A percentile compares a stretch with the other conserved stretches of the same genome.
phyloP scores from a whole-genome alignment of 257 asterid genomes.

The Solanum virginianum region DNA sequence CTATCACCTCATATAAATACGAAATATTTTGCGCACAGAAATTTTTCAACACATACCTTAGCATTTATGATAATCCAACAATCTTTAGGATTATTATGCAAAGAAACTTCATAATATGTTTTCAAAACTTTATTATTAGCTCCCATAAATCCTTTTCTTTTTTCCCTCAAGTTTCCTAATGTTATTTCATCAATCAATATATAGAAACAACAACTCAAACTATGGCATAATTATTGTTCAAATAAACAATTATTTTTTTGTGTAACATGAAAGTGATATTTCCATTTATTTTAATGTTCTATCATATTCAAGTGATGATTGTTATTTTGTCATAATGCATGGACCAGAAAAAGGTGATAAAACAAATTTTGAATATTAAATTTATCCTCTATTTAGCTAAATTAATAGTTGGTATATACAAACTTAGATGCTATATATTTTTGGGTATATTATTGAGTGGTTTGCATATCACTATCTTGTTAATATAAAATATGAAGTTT shows the following conservation, averaged over 20 bases:
- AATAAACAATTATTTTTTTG: background rate
- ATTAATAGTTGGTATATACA: background rate
- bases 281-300: background rate
- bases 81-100: slow-evolving; percentile 40
- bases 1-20: too few relatives aligned
- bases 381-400: background rate
- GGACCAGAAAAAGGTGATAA: background rate
- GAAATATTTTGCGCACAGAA: background rate
- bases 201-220: background rate
- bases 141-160: slow-evolving; percentile 16
- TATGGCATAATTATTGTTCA: background rate
- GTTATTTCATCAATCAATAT: background rate
- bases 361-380: background rate
- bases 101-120: slow-evolving; percentile 36
- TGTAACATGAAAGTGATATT: background rate
- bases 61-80: slow-evolving; percentile 64
- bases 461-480: background rate
- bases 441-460: background rate
- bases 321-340: background rate
- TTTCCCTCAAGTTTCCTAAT: background rate
- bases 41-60: slow-evolving; percentile 21
- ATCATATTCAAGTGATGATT: background rate
- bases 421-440: background rate
- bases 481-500: background rate
- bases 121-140: slow-evolving; percentile 9